Evolutionary conservation across 1,284 basidiomycete genomes (phyloP).

Genomic region (Somion occarium): DNA sequence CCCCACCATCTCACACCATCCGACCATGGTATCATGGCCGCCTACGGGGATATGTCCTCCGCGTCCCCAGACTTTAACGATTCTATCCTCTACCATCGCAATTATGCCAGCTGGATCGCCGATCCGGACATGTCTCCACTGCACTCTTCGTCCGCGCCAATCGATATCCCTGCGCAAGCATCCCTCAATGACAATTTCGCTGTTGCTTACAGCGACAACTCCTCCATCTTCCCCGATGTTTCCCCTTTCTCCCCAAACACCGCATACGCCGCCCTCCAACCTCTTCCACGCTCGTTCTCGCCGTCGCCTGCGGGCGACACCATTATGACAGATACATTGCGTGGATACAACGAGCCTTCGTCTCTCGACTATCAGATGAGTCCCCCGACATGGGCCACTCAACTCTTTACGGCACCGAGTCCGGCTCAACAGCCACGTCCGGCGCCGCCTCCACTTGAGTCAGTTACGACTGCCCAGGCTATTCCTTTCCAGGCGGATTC

Average conservation of each 20-base stretch:
- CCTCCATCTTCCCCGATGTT: constrained; percentile 40
- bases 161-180: constrained; percentile 50
- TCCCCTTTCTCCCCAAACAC: constrained; percentile 50
- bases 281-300: constrained; percentile 52
- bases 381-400: constrained; percentile 56
- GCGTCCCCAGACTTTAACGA: constrained; percentile 29
- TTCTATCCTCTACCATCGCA: constrained; percentile 5
- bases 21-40: constrained; percentile 20
- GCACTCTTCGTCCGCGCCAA: constrained; percentile 37
- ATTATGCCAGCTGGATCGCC: constrained; percentile 51
- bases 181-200: constrained; percentile 20
- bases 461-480: not conserved
- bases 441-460: constrained; percentile 7
- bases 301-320: constrained; percentile 33
- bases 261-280: constrained; percentile 52
- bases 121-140: constrained; percentile 49
- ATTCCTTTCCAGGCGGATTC: constrained; percentile 18
- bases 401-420: constrained; percentile 43
- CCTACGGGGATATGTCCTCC: constrained; percentile 34
- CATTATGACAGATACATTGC: constrained; percentile 22
- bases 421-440: constrained; percentile 16
- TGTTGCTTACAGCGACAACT: constrained; percentile 29
- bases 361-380: constrained; percentile 45
- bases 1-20: constrained; percentile 17
- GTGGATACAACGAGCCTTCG: constrained; percentile 30